Percentiles rank a stretch among this genome's conserved stretches.
Conservation (phyloP, 768 basidiomycete genomes). For the Mycena galericulata region DNA sequence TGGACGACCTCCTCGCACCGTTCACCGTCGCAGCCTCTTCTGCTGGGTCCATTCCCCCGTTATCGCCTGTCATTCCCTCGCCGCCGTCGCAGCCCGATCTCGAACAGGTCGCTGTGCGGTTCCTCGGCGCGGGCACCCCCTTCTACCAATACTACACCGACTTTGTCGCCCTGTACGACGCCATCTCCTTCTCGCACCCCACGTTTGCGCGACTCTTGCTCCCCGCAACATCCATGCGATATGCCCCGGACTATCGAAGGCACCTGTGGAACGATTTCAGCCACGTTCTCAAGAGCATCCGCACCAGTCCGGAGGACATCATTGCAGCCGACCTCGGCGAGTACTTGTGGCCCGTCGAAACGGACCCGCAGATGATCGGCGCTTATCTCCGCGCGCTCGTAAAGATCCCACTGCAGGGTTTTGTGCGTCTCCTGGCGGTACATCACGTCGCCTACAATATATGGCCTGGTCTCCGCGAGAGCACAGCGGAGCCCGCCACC, state of each 20-base stretch:
- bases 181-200: conserved; percentile 87
- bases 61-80: conserved; percentile 30
- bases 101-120: conserved; percentile 65
- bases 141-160: conserved; percentile 97
- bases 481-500: conserved; percentile 42
- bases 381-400: conserved; percentile 72
- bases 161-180: conserved; percentile 89
- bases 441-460: conserved; percentile 84
- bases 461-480: conserved; percentile 70
- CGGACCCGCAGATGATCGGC: conserved; percentile 67
- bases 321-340: conserved; percentile 65
- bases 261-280: conserved; percentile 86
- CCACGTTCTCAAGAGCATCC: conserved; percentile 72
- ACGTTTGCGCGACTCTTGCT: conserved; percentile 82
- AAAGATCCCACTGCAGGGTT: conserved; percentile 60
- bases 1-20: conserved; percentile 70
- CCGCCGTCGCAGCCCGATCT: conserved; percentile 46
- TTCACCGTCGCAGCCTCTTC: conserved; percentile 53
- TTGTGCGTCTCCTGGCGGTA: conserved; percentile 74
- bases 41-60: conserved; percentile 38
- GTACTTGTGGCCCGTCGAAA: conserved; percentile 81
- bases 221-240: conserved; percentile 80
- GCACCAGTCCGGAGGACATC: conserved; percentile 62
- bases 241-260: conserved; percentile 85
- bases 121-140: conserved; percentile 76